Conservation (phyloP, 176 grass and related monocot species). For the Aegilops bicornis region DNA sequence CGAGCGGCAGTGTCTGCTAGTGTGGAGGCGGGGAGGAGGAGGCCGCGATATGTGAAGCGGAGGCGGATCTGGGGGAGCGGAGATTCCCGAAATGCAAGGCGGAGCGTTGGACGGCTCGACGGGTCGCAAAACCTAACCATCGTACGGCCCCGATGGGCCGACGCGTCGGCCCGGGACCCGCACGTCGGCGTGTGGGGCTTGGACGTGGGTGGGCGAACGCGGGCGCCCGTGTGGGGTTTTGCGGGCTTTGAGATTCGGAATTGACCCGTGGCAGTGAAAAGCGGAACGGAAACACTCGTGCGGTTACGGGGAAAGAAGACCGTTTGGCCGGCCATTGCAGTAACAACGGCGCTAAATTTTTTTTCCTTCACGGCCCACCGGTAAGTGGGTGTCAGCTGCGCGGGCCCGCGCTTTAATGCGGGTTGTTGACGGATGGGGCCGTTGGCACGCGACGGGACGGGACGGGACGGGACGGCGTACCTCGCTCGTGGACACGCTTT, state of each 20-base stretch:
- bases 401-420: slow-evolving; percentile 5
- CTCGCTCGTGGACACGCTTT: not conserved
- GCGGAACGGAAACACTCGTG: slow-evolving; percentile 15
- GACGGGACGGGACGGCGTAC: not conserved
- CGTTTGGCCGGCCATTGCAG: not conserved
- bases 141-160: not conserved
- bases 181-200: not conserved
- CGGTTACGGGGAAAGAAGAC: not conserved
- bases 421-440: not conserved
- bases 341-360: no score
- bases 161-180: not conserved
- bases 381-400: slow-evolving; percentile 31
- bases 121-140: slow-evolving; percentile 2
- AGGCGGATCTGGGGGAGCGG: slow-evolving; percentile 39
- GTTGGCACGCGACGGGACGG: not conserved
- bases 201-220: no score
- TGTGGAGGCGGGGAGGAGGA: not conserved
- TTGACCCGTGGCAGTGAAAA: not conserved
- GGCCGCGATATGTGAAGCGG: slow-evolving; percentile 3
- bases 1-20: not conserved
- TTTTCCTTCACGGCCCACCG: no score
- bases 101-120: not conserved
- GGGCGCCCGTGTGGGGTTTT: not conserved
- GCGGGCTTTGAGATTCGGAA: not conserved
- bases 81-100: slow-evolving; percentile 41